Conservation (phyloP, 306 rosid species). For the Gastrolobium bilobum region DNA sequence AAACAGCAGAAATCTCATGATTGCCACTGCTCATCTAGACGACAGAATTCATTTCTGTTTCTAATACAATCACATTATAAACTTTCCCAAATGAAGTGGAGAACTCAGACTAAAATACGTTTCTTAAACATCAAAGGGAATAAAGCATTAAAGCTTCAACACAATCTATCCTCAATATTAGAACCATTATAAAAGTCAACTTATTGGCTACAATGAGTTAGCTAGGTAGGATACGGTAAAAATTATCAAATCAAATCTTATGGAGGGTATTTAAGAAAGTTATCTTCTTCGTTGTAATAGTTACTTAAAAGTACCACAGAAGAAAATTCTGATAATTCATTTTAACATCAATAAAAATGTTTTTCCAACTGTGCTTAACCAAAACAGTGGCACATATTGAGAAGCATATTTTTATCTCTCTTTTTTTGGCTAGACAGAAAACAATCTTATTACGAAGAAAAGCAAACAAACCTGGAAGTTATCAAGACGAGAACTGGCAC, state of each 20-base stretch:
- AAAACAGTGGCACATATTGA: background rate
- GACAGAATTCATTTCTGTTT: background rate
- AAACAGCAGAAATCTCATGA: too few relatives aligned
- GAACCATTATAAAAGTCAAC: background rate
- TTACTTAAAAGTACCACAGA: background rate
- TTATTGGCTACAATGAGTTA: background rate
- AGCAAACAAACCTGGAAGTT: background rate
- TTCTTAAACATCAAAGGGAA: too few relatives aligned
- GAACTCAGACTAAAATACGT: background rate
- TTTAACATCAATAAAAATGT: background rate
- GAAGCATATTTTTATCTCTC: background rate
- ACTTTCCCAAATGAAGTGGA: background rate
- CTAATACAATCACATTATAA: background rate
- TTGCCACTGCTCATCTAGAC: too few relatives aligned
- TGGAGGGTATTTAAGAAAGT: too few relatives aligned
- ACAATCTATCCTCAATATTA: background rate
- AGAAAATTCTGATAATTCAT: conserved; percentile 22
- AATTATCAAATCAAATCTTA: too few relatives aligned
- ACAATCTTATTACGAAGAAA: background rate
- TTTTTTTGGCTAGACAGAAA: background rate
- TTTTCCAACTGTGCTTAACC: background rate
- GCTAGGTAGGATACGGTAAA: background rate
- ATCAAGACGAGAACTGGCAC: background rate
- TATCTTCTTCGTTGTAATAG: background rate
- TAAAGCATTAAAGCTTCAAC: background rate